phyloP scores from a whole-genome alignment of 23 red algal species.

The Porphyridium purpureum region DNA sequence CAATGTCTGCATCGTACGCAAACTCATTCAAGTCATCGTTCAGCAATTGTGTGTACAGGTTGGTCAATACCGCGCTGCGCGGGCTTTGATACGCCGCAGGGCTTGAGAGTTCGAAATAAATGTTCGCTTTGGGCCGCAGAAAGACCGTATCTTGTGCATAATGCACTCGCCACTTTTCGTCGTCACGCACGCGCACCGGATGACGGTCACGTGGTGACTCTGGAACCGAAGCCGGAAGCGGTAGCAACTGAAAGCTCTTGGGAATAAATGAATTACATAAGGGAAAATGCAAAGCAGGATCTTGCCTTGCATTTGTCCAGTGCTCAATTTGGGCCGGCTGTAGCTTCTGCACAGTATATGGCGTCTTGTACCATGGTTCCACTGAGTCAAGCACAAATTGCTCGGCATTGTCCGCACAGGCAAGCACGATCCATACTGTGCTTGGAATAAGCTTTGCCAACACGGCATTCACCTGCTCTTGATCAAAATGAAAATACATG shows the following conservation, averaged over 20 bases:
- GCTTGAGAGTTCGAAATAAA: conserved; percentile 17
- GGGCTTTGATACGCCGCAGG: conserved; percentile 42
- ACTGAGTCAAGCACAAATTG: conserved; percentile 4
- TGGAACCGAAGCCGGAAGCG: no score
- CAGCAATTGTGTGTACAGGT: conserved; percentile 24
- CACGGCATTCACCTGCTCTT: conserved; percentile 19
- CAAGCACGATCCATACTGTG: conserved; percentile 25
- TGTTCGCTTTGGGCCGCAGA: conserved; percentile 31
- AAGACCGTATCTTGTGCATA: conserved; percentile 74
- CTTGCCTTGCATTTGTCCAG: conserved; percentile 23
- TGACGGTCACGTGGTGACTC: no score
- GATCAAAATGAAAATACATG: conserved; percentile 42
- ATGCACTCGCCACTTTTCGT: conserved; percentile 21
- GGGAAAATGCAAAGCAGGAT: no score
- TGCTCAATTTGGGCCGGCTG: not conserved
- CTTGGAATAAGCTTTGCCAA: conserved; percentile 26
- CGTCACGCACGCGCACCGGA: conserved; percentile 4
- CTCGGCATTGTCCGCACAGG: conserved; percentile 11
- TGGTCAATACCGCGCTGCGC: conserved; percentile 34
- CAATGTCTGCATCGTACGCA: conserved; percentile 66
- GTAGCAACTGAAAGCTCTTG: no score
- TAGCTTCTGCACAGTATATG: conserved; percentile 26
- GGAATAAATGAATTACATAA: no score
- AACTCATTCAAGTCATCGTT: conserved; percentile 61
- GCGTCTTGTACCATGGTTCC: conserved; percentile 85